A percentile compares a stretch with the other conserved stretches of the same genome.
Evolutionary conservation across 1,139 yeast species (phyloP).

Genomic region (Starmera stellimalicola): DNA sequence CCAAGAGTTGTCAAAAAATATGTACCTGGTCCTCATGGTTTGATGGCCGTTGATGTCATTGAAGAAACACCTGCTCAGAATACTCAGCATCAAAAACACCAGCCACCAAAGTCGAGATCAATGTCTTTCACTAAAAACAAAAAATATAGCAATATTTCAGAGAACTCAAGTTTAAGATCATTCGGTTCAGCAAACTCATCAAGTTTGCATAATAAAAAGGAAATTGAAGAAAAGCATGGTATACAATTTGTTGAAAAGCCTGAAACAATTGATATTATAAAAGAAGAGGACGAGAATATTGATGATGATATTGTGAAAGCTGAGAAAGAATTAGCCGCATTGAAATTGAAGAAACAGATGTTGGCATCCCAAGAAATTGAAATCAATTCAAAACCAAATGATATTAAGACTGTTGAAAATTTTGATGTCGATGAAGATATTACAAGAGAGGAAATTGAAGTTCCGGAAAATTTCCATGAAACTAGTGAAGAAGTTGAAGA

Average conservation of each 20-base stretch:
- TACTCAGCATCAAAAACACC: too few relatives aligned
- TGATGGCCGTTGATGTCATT: slow-evolving; percentile 36
- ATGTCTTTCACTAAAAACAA: too few relatives aligned
- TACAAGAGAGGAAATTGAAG: background rate
- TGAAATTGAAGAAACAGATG: slow-evolving; percentile 18
- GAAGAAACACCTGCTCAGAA: slow-evolving; percentile 9
- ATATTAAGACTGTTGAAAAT: background rate
- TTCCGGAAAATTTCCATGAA: background rate
- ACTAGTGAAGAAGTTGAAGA: too few relatives aligned
- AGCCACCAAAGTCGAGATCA: slow-evolving; percentile 2
- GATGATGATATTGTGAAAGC: slow-evolving; percentile 18
- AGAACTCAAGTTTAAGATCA: background rate
- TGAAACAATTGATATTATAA: background rate
- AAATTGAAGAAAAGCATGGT: background rate
- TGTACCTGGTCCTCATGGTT: slow-evolving; percentile 38
- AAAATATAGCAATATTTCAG: too few relatives aligned
- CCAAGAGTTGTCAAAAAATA: slow-evolving; percentile 31
- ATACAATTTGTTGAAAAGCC: background rate
- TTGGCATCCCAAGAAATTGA: slow-evolving; percentile 15
- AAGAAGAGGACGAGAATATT: slow-evolving; percentile 15
- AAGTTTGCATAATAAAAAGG: background rate
- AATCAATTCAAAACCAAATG: slow-evolving; percentile 12
- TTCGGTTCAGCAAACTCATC: background rate
- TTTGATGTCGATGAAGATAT: background rate
- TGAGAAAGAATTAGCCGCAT: slow-evolving; percentile 18